Evolutionary conservation across 257 asterid species (phyloP).

Genomic region (Solanum etuberosum): DNA sequence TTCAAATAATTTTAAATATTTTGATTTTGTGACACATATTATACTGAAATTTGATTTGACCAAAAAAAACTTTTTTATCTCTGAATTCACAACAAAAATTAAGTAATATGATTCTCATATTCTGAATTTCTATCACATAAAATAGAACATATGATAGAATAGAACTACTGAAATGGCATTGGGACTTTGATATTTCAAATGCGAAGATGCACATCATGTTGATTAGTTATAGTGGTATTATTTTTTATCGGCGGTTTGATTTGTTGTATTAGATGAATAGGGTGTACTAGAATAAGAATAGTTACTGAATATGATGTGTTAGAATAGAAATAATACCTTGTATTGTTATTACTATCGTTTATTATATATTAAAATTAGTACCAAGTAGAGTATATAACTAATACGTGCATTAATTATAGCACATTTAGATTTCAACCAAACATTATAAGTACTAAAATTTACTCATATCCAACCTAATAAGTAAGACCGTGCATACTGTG

Average conservation of each 20-base stretch:
- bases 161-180: not conserved
- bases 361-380: no score
- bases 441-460: not conserved
- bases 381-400: not conserved
- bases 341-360: not conserved
- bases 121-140: not conserved
- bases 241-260: no score
- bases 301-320: not conserved
- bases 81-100: not conserved
- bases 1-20: no score
- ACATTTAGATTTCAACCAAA: not conserved
- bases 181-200: not conserved
- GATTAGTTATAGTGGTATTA: no score
- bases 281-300: not conserved
- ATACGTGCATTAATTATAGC: not conserved
- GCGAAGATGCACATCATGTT: not conserved
- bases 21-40: no score
- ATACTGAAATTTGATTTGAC: no score
- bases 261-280: not conserved
- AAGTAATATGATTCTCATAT: not conserved
- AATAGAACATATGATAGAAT: not conserved
- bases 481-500: not conserved
- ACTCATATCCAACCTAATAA: not conserved
- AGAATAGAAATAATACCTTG: not conserved
- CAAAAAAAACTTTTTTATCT: no score